These are phyloP conservation scores for Penicillium pulvis DNA, from an alignment of 495 filamentous ascomycete genomes.

Conservation along the genomic window DNA sequence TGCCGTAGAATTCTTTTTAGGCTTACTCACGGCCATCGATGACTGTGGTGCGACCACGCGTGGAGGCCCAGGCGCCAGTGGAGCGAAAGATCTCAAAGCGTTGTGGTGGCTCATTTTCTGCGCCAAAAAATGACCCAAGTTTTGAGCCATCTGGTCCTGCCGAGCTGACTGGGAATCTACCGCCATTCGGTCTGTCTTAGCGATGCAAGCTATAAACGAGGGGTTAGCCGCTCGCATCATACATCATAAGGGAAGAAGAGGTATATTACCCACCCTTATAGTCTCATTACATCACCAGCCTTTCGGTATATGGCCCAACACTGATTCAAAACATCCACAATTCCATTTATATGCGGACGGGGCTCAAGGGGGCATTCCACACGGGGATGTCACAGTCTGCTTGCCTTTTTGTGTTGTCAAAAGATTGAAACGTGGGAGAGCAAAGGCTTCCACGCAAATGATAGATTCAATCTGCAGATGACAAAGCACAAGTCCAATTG, in stretches of 20 bases:
- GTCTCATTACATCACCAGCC: background rate
- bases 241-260: background rate
- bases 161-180: constrained; percentile 1
- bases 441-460: background rate
- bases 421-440: background rate
- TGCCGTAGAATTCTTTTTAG: constrained; percentile 46
- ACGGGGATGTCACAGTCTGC: background rate
- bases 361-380: background rate
- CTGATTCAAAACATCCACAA: background rate
- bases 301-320: background rate
- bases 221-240: background rate
- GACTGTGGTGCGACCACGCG: constrained; percentile 25
- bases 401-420: constrained; percentile 15
- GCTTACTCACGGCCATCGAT: constrained; percentile 24
- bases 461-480: constrained; percentile 16
- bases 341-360: background rate
- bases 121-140: background rate
- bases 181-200: constrained; percentile 5
- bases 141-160: background rate
- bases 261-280: background rate
- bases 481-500: constrained; percentile 11
- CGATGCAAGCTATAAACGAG: background rate
- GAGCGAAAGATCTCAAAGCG: constrained; percentile 29
- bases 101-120: constrained; percentile 30
- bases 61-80: constrained; percentile 37